Conservation (phyloP, 2,329 filamentous ascomycete species). For the Arthrobotrys musiformis region DNA sequence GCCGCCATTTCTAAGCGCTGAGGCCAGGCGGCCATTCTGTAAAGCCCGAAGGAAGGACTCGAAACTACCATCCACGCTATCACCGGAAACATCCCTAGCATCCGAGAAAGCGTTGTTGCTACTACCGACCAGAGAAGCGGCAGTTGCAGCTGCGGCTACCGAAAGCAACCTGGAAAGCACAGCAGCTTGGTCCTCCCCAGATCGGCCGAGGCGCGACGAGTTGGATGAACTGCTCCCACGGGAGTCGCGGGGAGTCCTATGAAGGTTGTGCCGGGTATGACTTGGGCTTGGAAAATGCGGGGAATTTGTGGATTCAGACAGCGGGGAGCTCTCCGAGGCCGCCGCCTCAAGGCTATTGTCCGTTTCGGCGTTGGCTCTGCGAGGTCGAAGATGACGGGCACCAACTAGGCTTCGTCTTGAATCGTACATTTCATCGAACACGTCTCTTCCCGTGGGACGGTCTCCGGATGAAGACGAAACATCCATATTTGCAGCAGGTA, state of each 20-base stretch:
- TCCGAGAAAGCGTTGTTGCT: slow-evolving; percentile 59
- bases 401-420: slow-evolving; percentile 1
- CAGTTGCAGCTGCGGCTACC: slow-evolving; percentile 60
- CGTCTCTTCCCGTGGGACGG: neutral
- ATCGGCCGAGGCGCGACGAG: slow-evolving; percentile 38
- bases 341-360: neutral
- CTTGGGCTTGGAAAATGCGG: neutral
- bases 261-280: neutral
- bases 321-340: neutral
- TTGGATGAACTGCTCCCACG: slow-evolving; percentile 19
- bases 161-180: slow-evolving; percentile 60
- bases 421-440: slow-evolving; percentile 3
- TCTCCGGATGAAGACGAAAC: neutral
- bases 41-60: slow-evolving; percentile 59
- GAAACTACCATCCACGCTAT: slow-evolving; percentile 60
- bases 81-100: slow-evolving; percentile 59
- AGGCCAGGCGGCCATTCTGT: slow-evolving; percentile 59
- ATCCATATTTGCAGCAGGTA: neutral
- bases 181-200: slow-evolving; percentile 60
- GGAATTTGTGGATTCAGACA: neutral
- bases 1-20: slow-evolving; percentile 59
- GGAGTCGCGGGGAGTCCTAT: slow-evolving; percentile 16
- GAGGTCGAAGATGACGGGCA: slow-evolving; percentile 11
- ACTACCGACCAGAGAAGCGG: slow-evolving; percentile 59
- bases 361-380: slow-evolving; percentile 1